These are phyloP conservation scores for Fragaria vesca DNA, from an alignment of 306 rosid genomes.

Conservation along the genomic window DNA sequence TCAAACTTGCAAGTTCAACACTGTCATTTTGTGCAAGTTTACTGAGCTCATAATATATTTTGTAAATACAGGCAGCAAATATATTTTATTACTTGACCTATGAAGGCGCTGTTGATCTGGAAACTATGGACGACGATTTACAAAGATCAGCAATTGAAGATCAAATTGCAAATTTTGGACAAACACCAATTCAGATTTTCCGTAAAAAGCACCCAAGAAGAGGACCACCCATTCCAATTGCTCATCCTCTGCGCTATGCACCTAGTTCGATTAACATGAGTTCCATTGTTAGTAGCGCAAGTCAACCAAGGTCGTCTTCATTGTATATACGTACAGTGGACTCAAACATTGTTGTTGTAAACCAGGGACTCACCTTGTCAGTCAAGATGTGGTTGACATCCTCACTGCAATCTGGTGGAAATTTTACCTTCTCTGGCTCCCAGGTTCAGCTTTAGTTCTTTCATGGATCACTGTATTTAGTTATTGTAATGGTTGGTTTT, in stretches of 20 bases:
- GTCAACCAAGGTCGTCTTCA: constrained; percentile 53
- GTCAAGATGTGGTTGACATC: constrained; percentile 93
- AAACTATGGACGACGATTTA: constrained; percentile 88
- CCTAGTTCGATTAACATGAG: constrained; percentile 87
- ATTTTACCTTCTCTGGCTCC: constrained; percentile 86
- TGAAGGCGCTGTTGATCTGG: constrained; percentile 95
- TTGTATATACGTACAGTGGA: constrained; percentile 72
- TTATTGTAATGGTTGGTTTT: constrained; percentile 7
- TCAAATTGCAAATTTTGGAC: constrained; percentile 99
- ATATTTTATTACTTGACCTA: constrained; percentile 91
- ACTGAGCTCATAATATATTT: neutral
- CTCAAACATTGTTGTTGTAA: constrained; percentile 73
- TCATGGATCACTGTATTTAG: constrained; percentile 23
- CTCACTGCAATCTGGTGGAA: constrained; percentile 90
- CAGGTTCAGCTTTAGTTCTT: constrained; percentile 60
- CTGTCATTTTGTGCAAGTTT: constrained; percentile 13
- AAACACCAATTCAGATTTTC: constrained; percentile 92
- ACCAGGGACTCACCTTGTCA: constrained; percentile 77
- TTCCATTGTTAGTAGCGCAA: constrained; percentile 59
- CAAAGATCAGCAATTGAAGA: constrained; percentile 96
- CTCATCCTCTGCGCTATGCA: constrained; percentile 89
- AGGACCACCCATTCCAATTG: constrained; percentile 98
- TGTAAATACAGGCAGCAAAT: constrained; percentile 74
- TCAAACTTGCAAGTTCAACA: constrained; percentile 14
- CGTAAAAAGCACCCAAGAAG: constrained; percentile 96